phyloP scores from a whole-genome alignment of 495 filamentous ascomycete genomes.

The Trichoderma asperelloides region DNA sequence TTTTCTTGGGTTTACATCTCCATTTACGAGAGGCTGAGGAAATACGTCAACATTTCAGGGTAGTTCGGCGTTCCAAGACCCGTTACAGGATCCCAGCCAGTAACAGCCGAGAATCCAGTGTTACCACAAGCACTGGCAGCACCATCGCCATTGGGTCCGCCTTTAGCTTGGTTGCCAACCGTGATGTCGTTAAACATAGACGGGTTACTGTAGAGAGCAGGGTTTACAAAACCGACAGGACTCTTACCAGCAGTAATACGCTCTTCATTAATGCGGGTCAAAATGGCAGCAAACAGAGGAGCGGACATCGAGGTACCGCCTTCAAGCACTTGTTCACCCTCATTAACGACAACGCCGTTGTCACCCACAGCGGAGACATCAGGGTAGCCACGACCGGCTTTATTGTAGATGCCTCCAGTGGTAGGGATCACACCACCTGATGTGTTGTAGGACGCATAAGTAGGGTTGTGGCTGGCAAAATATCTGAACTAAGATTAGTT shows the following conservation, averaged over 20 bases:
- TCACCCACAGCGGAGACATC: conserved; percentile 55
- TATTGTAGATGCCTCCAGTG: conserved; percentile 35
- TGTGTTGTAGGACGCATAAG: not conserved
- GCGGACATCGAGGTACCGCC: conserved; percentile 37
- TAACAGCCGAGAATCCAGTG: conserved; percentile 19
- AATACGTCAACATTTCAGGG: not conserved
- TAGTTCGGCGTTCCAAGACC: conserved; percentile 24
- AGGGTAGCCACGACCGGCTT: conserved; percentile 56
- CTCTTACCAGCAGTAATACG: conserved; percentile 41
- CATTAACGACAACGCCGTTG: not conserved
- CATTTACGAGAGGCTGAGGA: not conserved
- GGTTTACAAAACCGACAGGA: conserved; percentile 59
- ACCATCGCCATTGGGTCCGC: conserved; percentile 24
- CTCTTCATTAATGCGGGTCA: conserved; percentile 58
- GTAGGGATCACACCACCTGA: conserved; percentile 1
- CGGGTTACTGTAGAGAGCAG: conserved; percentile 47
- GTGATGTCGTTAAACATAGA: conserved; percentile 25
- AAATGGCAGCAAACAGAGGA: conserved; percentile 49
- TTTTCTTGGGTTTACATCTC: not conserved
- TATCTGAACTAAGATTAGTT: not conserved
- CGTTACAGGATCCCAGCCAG: conserved; percentile 21
- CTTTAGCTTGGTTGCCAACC: conserved; percentile 43
- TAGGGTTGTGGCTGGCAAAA: not conserved
- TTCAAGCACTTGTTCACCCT: not conserved
- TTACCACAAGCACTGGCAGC: conserved; percentile 11